These are phyloP conservation scores for Geotrichum phurueaensis DNA, from an alignment of 1,139 yeast genomes.

Conservation along the genomic window DNA sequence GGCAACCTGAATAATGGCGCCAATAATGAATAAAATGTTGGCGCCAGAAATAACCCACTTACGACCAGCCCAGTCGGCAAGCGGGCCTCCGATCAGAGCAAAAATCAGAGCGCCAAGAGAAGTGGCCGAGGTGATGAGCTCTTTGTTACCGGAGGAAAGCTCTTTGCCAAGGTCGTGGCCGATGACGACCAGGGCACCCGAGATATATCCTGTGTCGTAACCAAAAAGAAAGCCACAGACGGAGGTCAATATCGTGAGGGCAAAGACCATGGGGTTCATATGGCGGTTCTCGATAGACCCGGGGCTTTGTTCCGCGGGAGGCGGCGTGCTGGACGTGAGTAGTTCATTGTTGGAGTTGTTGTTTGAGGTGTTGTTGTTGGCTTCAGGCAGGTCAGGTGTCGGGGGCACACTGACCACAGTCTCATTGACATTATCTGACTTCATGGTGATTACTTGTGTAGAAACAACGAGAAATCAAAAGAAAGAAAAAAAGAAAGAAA, in stretches of 20 bases:
- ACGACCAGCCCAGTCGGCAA: conserved; percentile 79
- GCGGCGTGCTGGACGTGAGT: background rate
- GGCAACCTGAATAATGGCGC: conserved; percentile 77
- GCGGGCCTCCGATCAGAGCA: conserved; percentile 66
- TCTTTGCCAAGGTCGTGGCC: conserved; percentile 51
- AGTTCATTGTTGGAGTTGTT: background rate
- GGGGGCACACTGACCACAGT: background rate
- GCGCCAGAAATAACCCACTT: conserved; percentile 75
- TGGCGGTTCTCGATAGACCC: conserved; percentile 5
- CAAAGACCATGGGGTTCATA: conserved; percentile 52
- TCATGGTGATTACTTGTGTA: background rate
- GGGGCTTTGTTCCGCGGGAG: background rate
- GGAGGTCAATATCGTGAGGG: conserved; percentile 72
- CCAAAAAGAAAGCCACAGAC: conserved; percentile 96
- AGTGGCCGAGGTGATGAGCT: conserved; percentile 89
- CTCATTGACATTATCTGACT: background rate
- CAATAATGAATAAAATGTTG: conserved; percentile 70
- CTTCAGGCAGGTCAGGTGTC: background rate
- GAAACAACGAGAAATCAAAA: background rate
- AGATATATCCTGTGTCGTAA: conserved; percentile 92
- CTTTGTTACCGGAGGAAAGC: conserved; percentile 72
- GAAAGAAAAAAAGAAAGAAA: background rate
- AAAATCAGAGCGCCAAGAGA: conserved; percentile 86
- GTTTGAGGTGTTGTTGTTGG: background rate
- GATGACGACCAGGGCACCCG: conserved; percentile 81